Evolutionary conservation across 2,329 filamentous ascomycete genomes (phyloP), one percentile per base, ranked within the genome.

Genomic region (Hypocreales sp.): DNA sequence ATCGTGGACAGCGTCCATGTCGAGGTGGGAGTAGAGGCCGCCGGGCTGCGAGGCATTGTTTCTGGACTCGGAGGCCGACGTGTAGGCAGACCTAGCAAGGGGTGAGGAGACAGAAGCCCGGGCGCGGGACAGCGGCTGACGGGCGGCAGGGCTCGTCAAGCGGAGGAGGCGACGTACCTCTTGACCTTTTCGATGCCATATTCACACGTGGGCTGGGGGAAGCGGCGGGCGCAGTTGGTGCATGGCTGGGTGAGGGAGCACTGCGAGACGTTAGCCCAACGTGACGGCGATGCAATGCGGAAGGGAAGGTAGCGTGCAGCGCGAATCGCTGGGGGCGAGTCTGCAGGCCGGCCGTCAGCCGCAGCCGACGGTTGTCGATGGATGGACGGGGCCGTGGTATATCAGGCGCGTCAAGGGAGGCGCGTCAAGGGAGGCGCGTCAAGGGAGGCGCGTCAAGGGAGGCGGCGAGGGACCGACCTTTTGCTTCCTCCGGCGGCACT

Each of bases 181-280:
- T 41, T 48, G n/a, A 31, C 22, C 20, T 42, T 39, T 15, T 31
- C 29, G 21, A 30, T 29, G 16, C 32, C 41, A 31, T 69, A 69
- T 35, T 64, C 54, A 40, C 64, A 69, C 6, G 47, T 38, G 1
- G 63, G 63, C 28, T 57, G 60, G 1, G 64, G 64, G 33, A 63
- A 68, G 17, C 64, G 53, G 20, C 64, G 57, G 15, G 54, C 47
- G 35, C 64, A 69, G 38, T 68, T 66, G 23, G 56, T 57, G 44
- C 64, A 68, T 10, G 64, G 64, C 17, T 63, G 60, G 15, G 58
- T 55, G 37, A 66, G 61, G 36, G 65, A 63, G 40, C 64, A 69
- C 64, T 68, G 34, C 20, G 32, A 19, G 9, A 12, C 17, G 28
- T 23, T 15, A 27, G 25, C n/a, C 29, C 24, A 24, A 24, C n/a